phyloP scores from a whole-genome alignment of 2,329 filamentous ascomycete genomes.

The Scedosporium minutisporum region DNA sequence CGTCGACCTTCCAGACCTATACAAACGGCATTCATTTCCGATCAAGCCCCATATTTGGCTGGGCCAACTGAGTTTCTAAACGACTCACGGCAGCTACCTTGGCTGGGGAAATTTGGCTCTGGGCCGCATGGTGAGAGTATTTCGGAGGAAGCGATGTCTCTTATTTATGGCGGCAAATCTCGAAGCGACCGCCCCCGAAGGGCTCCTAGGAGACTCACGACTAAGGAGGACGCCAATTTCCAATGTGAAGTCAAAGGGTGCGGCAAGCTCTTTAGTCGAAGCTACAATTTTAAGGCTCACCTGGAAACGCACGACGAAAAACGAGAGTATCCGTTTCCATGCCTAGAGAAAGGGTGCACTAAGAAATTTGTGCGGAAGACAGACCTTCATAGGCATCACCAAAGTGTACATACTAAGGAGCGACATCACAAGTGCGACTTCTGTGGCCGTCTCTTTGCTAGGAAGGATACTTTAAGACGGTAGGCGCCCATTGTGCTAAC shows the following conservation, averaged over 20 bases:
- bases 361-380: conserved; percentile 77
- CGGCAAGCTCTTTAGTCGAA: conserved; percentile 69
- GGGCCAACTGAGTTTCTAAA: neutral
- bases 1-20: too few relatives aligned
- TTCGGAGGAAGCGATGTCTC: neutral
- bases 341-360: conserved; percentile 53
- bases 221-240: conserved; percentile 61
- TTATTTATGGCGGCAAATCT: neutral
- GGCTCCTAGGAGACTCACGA: conserved; percentile 44
- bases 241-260: conserved; percentile 61
- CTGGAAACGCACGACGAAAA: conserved; percentile 73
- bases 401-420: conserved; percentile 64
- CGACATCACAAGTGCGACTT: conserved; percentile 61
- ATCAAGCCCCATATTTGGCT: neutral
- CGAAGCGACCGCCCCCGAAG: conserved; percentile 19
- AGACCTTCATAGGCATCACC: conserved; percentile 56
- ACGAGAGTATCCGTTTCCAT: conserved; percentile 61
- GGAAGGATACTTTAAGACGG: conserved; percentile 77
- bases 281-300: conserved; percentile 81
- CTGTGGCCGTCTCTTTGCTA: conserved; percentile 62
- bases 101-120: neutral
- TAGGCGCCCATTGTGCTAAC: conserved; percentile 25
- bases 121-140: neutral
- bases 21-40: neutral
- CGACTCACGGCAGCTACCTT: neutral